A percentile compares a stretch with the other conserved stretches of the same genome.
phyloP scores from a whole-genome alignment of 1,284 basidiomycete species.

The Leccinum pseudoinsigne region DNA sequence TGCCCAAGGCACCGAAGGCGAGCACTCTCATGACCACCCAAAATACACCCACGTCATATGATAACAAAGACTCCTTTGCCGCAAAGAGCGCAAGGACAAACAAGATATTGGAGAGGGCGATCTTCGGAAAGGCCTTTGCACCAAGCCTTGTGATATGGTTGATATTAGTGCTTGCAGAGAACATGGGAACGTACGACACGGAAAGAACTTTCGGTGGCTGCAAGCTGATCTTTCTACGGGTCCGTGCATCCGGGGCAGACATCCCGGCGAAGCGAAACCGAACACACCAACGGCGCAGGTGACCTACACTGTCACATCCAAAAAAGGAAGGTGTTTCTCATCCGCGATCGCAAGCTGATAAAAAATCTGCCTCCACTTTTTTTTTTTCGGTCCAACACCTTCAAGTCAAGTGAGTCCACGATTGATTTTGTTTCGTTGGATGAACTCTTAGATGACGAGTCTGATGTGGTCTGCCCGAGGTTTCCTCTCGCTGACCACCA shows the following conservation, averaged over 20 bases:
- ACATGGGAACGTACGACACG: constrained; percentile 48
- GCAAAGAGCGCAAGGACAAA: constrained; percentile 63
- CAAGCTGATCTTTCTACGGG: constrained; percentile 64
- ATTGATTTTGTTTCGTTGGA: constrained; percentile 38
- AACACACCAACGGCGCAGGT: neutral
- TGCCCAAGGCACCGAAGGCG: constrained; percentile 61
- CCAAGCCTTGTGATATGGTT: constrained; percentile 40
- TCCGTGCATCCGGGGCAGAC: constrained; percentile 67
- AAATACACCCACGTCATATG: constrained; percentile 65
- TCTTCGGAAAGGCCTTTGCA: constrained; percentile 50
- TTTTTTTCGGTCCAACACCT: constrained; percentile 4
- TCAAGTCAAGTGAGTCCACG: constrained; percentile 28
- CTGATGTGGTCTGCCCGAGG: constrained; percentile 60
- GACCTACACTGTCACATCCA: neutral
- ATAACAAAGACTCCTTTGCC: constrained; percentile 63
- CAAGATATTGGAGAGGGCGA: constrained; percentile 46
- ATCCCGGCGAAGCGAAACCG: constrained; percentile 37
- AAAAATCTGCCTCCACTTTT: constrained; percentile 2
- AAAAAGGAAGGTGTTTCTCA: constrained; percentile 28
- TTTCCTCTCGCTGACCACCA: constrained; percentile 52
- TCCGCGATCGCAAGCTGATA: neutral
- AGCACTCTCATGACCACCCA: constrained; percentile 73
- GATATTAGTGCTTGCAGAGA: neutral
- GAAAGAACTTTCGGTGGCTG: constrained; percentile 52
- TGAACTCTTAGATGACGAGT: constrained; percentile 90